phyloP scores from a whole-genome alignment of 139 green algal genomes.

The Penium margaritaceum region DNA sequence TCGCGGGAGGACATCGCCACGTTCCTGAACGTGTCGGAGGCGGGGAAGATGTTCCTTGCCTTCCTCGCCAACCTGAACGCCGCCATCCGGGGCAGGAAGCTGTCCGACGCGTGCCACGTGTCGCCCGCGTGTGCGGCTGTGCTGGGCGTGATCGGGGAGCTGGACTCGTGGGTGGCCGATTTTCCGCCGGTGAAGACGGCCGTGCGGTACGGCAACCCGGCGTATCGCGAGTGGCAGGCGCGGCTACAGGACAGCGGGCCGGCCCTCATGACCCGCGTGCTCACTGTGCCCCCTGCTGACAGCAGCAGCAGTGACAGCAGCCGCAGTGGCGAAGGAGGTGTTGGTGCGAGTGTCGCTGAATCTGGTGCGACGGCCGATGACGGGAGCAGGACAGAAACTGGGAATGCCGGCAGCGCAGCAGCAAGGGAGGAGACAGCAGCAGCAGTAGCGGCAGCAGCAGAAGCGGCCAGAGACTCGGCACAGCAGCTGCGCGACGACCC shows the following conservation, averaged over 20 bases:
- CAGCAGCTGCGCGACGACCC: too few species aligned
- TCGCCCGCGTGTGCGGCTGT: constrained; percentile 47
- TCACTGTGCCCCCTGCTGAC: too few species aligned
- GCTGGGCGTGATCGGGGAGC: constrained; percentile 59
- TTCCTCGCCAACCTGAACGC: constrained; percentile 78
- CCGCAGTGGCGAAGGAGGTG: too few species aligned
- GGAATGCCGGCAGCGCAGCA: too few species aligned
- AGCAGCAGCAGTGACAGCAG: too few species aligned
- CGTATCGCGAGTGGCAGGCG: constrained; percentile 72
- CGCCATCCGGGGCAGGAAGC: constrained; percentile 54
- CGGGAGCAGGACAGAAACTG: too few species aligned
- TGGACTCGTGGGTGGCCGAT: constrained; percentile 67
- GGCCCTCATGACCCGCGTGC: not conserved
- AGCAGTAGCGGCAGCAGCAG: too few species aligned
- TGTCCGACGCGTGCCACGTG: constrained; percentile 51
- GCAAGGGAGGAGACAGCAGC: too few species aligned
- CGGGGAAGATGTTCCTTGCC: constrained; percentile 60
- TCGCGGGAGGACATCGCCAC: constrained; percentile 41
- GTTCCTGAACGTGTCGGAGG: constrained; percentile 59
- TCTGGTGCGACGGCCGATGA: too few species aligned
- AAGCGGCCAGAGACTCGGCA: too few species aligned
- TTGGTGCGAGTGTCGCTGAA: too few species aligned
- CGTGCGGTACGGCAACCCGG: constrained; percentile 86
- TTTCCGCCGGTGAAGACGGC: constrained; percentile 67
- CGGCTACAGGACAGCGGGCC: constrained; percentile 21